A percentile compares a stretch with the other conserved stretches of the same genome.
phyloP scores from a whole-genome alignment of 257 asterid species.

The Solanum pinnatisectum region DNA sequence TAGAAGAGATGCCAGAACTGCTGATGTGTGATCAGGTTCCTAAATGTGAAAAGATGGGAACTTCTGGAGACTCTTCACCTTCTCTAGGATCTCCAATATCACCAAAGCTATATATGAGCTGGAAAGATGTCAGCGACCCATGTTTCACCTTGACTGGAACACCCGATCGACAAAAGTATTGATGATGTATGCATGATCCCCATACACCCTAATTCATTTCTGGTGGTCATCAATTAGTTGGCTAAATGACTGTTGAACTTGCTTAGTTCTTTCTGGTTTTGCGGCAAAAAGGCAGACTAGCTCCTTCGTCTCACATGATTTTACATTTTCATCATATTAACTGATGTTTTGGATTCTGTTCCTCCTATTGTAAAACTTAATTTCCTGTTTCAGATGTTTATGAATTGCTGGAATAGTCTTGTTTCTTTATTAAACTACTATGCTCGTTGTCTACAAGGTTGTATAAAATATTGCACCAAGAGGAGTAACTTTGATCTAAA shows the following conservation, averaged over 20 bases:
- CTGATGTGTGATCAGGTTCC: slow-evolving; percentile 10
- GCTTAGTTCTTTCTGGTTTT: neutral
- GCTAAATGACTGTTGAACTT: neutral
- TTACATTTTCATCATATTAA: neutral
- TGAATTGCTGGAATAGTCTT: neutral
- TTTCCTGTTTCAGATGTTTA: neutral
- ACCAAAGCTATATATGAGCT: slow-evolving; percentile 23
- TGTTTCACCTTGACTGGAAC: slow-evolving; percentile 33
- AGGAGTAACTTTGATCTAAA: too few relatives aligned
- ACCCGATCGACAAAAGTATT: slow-evolving; percentile 17
- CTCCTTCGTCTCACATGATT: neutral
- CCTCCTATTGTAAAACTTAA: neutral
- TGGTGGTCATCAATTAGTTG: neutral
- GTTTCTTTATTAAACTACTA: too few relatives aligned
- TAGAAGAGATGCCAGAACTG: slow-evolving; percentile 38
- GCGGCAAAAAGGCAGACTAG: neutral
- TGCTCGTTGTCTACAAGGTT: too few relatives aligned
- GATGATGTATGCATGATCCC: neutral
- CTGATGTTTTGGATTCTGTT: neutral
- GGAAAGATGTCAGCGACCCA: slow-evolving; percentile 33
- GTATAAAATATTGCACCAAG: too few relatives aligned
- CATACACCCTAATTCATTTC: neutral
- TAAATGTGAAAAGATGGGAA: slow-evolving; percentile 3
- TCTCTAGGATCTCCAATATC: slow-evolving; percentile 41
- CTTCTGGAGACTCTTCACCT: slow-evolving; percentile 28